Evolutionary conservation across 2,329 filamentous ascomycete genomes (phyloP), one percentile per base, ranked within the genome.

Genomic region (Periconia sp.): DNA sequence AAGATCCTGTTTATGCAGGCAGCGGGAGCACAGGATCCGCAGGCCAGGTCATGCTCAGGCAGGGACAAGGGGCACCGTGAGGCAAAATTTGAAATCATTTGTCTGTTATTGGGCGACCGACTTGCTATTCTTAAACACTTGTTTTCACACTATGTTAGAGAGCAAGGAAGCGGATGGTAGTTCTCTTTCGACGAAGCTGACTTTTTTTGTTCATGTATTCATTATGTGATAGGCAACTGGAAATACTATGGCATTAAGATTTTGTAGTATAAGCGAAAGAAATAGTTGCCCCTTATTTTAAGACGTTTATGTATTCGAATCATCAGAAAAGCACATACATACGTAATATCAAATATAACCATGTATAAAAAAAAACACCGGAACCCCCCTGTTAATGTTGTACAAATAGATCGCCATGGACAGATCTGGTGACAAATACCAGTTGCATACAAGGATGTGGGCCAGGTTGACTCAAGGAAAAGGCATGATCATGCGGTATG

Each of bases 221-320:
- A 41, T 20, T 17, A 20, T 42, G 52, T 69, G 66, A 68, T 56
- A 69, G 69, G 66, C 68, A 72, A 71, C 69, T 55, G 66, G 50
- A 50, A 65, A 64, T 62, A 66, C 63, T 8, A 71, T 71, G 66
- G 64, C 59, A 65, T 70, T 68, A 63, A 27, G 23, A 27, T 27
- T 27, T 27, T 27, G 23, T 27, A 65, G n/a, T 42, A 18, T 17
- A 45, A 30, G 68, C 70, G 55, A 68, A 72, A 60, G 56, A 66
- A 71, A 66, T 68, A 58, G 69, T 58, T 69, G 69, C 68, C 69
- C 69, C 63, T 27, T 27, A 46, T 56, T 66, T 64, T 70, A 66
- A 52, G 52, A 57, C 45, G 52, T 61, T 63, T 49, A 27, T 27
- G 23, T 27, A 66, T 55, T 50, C 56, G 55, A 49, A 51, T 52